These are phyloP conservation scores for Rhododendron kiyosumense DNA, from an alignment of 148 eudicot genomes.

Conservation along the genomic window DNA sequence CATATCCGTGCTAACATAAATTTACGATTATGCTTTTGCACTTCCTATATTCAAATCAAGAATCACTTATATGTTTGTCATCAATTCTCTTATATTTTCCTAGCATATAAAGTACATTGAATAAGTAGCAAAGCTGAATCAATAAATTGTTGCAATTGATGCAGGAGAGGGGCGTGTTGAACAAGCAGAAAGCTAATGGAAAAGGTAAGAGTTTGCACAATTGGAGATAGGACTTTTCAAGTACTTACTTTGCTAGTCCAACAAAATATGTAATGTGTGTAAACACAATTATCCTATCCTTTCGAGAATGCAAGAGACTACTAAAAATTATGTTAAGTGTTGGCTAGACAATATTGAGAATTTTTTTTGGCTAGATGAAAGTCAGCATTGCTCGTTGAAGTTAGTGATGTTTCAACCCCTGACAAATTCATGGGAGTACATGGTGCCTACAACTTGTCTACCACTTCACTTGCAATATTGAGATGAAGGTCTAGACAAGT, in stretches of 20 bases:
- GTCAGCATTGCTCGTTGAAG: background rate
- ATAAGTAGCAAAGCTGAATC: background rate
- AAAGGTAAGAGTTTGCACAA: background rate
- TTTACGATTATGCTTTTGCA: background rate
- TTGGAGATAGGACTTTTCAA: background rate
- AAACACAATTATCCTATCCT: background rate
- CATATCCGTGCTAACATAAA: background rate
- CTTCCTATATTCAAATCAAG: background rate
- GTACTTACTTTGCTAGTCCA: background rate
- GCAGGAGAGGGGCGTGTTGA: background rate
- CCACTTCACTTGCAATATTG: no score
- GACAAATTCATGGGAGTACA: background rate
- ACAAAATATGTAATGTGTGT: background rate
- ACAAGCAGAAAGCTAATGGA: background rate
- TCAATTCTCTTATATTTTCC: background rate
- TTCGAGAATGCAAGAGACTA: background rate
- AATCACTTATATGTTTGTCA: background rate
- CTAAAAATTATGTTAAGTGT: background rate
- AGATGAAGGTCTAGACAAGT: background rate
- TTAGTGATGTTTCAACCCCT: background rate
- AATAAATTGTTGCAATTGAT: background rate
- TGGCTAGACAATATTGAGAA: background rate
- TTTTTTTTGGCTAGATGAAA: background rate
- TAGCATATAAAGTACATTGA: background rate
- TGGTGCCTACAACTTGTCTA: no score